These are phyloP conservation scores for Trebouxiophyceae sp. DNA, from an alignment of 163 green algal species.

Conservation along the genomic window DNA sequence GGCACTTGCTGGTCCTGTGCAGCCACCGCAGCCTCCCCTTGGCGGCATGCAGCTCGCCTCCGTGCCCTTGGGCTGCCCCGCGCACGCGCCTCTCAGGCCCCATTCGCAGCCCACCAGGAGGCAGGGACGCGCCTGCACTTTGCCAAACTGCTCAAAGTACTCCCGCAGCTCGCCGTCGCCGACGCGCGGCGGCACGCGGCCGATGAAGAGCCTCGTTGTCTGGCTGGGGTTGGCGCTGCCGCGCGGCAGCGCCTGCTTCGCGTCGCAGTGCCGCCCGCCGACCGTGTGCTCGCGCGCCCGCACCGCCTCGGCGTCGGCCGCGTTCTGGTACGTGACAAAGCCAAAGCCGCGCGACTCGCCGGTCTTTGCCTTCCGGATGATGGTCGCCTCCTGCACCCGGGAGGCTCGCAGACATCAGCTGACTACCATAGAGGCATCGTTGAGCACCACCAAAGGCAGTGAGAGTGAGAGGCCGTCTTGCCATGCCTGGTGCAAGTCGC, in stretches of 20 bases:
- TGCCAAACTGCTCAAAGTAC: slow-evolving; percentile 83
- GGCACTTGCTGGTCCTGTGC: no score
- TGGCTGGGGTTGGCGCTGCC: neutral
- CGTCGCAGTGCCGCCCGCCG: slow-evolving; percentile 39
- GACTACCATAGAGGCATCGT: no score
- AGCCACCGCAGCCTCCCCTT: no score
- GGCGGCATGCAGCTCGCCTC: no score
- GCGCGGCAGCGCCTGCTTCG: slow-evolving; percentile 1
- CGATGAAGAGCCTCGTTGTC: slow-evolving; percentile 79
- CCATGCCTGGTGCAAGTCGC: no score
- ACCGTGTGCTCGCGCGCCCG: slow-evolving; percentile 51
- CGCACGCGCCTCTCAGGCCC: no score
- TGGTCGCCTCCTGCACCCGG: slow-evolving; percentile 52
- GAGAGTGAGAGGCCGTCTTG: no score
- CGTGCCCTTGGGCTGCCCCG: no score
- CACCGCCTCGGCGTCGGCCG: slow-evolving; percentile 32
- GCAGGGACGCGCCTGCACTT: slow-evolving; percentile 38
- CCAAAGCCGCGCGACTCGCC: slow-evolving; percentile 82
- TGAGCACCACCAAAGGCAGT: no score
- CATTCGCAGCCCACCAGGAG: no score
- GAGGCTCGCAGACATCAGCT: neutral
- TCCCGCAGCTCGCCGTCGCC: slow-evolving; percentile 63
- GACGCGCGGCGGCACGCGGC: slow-evolving; percentile 69
- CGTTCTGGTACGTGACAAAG: slow-evolving; percentile 70
- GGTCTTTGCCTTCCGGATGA: slow-evolving; percentile 70